A percentile compares a stretch with the other conserved stretches of the same genome.
Conservation (phyloP, 2,329 filamentous ascomycete species). For the Neoascochyta sp. region DNA sequence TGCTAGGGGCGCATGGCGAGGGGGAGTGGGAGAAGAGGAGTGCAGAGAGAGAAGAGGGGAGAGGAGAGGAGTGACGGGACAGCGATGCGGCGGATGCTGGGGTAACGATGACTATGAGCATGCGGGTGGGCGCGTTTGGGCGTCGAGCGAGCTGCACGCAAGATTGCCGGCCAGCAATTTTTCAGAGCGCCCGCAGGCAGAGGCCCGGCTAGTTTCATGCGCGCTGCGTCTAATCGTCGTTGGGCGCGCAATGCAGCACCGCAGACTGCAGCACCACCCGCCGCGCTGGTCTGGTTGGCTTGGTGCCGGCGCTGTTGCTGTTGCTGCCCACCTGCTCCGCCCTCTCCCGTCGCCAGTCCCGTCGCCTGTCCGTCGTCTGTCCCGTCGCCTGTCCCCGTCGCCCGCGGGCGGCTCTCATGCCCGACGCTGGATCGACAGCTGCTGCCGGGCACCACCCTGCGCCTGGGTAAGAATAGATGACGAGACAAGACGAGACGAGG, state of each 20-base stretch:
- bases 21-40: slow-evolving; percentile 2
- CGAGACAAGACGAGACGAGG: no score
- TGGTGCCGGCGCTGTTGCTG: slow-evolving; percentile 1
- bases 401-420: no score
- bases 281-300: slow-evolving; percentile 8
- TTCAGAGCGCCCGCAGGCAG: slow-evolving; percentile 16
- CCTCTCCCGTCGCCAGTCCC: no score
- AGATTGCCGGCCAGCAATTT: slow-evolving; percentile 21
- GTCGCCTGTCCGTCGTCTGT: no score
- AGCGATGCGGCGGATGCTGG: slow-evolving; percentile 10
- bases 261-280: no score
- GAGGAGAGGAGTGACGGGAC: slow-evolving; percentile 4
- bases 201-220: slow-evolving; percentile 11
- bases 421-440: no score
- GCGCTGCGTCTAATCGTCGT: slow-evolving; percentile 23
- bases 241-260: slow-evolving; percentile 20
- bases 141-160: slow-evolving; percentile 17
- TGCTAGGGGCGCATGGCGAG: slow-evolving; percentile 14
- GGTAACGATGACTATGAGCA: slow-evolving; percentile 14
- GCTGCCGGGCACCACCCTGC: no score
- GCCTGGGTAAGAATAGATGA: no score
- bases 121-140: slow-evolving; percentile 20
- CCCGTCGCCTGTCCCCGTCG: no score
- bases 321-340: slow-evolving; percentile 7
- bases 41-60: slow-evolving; percentile 1